Conservation (phyloP, 2,329 filamentous ascomycete genomes). For the Cercospora sp. region DNA sequence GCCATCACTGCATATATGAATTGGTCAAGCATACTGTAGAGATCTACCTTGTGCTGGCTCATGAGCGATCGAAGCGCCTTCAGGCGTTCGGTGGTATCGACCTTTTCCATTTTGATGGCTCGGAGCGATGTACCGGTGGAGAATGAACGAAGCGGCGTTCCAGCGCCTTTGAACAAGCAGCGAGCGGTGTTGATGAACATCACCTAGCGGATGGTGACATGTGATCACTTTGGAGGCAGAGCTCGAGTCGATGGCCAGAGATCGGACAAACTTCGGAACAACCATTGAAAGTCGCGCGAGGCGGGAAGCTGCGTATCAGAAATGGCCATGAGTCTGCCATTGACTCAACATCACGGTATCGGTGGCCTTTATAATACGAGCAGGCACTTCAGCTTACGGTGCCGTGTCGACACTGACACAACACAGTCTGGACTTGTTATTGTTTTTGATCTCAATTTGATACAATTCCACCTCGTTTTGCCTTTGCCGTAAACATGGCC, state of each 20-base stretch:
- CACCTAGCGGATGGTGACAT: conserved; percentile 11
- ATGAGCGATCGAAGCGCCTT: conserved; percentile 78
- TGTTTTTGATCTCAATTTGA: neutral
- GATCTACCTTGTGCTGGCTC: conserved; percentile 80
- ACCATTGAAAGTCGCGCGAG: neutral
- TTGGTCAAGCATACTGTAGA: conserved; percentile 70
- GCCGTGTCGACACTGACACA: neutral
- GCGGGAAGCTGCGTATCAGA: neutral
- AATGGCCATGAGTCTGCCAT: conserved; percentile 8
- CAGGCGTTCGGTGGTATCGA: conserved; percentile 77
- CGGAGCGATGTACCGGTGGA: conserved; percentile 22
- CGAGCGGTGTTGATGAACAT: conserved; percentile 19
- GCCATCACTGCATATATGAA: conserved; percentile 32
- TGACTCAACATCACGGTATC: conserved; percentile 3
- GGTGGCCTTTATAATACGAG: neutral
- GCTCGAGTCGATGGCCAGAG: neutral
- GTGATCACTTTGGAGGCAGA: conserved; percentile 1
- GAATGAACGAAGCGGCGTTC: conserved; percentile 25
- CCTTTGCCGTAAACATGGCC: conserved; percentile 21
- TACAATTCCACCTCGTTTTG: neutral
- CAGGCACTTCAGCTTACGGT: neutral
- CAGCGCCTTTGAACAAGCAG: conserved; percentile 11
- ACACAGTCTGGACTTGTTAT: neutral
- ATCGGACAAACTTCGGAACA: conserved; percentile 1
- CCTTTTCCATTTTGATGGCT: conserved; percentile 66